Evolutionary conservation across 2,329 filamentous ascomycete species (phyloP), one percentile per base, ranked within the genome.

Genomic region (Rutstroemia sydowiana): DNA sequence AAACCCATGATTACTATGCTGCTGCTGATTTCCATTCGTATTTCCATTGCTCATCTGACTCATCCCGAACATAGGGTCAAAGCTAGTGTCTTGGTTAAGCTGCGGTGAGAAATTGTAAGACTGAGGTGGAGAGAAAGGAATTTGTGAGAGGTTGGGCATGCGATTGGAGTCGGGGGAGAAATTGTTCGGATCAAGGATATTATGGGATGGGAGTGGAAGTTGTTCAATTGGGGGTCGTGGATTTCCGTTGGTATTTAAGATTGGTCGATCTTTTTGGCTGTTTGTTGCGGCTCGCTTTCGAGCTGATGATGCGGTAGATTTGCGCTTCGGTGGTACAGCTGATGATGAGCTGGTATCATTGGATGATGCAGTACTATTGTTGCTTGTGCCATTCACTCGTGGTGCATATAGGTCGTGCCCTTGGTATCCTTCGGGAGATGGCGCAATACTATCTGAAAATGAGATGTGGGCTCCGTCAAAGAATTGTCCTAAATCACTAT

Each of bases 401-500:
- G 71, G 69, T 1, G 72, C 70, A 49, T 77, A 76, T 0, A 77
- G 59, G 48, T 75, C 76, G 46, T 75, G 71, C 0, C 71, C 71
- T 0, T 70, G 68, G 50, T 77, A 81, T 48, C 75, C 71, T 59
- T 86, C 81, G 13, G 78, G 72, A 2, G 76, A 69, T 40, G 77
- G 76, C 13, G 83, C 69, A 2, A 76, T 68, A 1, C 85, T 76
- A 60, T 92, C 87, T 1, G 78, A 71, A 49, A 93, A 79, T 14
- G 79, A 84, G 34, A 92, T 73, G 62, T 90, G 87, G 1, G 86
- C 82, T 1, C 85, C 81, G 61, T 93, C 87, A 50, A 93, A 87
- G 5, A 72, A 71, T 0, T 76, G 74, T 1, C 74, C 73, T 41
- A 82, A 73, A 53, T 76, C 78, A 0, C 72, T 69, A 54, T 95